A percentile compares a stretch with the other conserved stretches of the same genome.
Conservation (phyloP, 805 yeast genomes). For the Yamadazyma sp. region DNA sequence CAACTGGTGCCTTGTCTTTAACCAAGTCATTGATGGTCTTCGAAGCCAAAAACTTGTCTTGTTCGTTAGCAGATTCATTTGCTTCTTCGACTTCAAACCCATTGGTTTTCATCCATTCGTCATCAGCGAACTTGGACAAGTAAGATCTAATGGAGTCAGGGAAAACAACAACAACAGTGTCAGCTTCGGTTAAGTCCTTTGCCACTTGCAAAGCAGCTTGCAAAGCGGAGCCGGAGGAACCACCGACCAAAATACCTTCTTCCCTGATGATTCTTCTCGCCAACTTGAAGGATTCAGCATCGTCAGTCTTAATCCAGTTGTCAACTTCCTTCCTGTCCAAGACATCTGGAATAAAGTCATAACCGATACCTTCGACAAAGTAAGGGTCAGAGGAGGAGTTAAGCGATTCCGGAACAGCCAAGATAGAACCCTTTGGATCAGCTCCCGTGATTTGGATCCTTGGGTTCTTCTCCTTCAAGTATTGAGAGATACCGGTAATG, state of each 20-base stretch:
- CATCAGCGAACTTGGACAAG: conserved; percentile 83
- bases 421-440: conserved; percentile 84
- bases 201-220: conserved; percentile 74
- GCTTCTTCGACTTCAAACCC: conserved; percentile 61
- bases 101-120: conserved; percentile 84
- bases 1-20: conserved; percentile 69
- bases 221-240: conserved; percentile 84
- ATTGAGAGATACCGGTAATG: conserved; percentile 85
- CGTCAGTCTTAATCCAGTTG: conserved; percentile 84
- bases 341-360: conserved; percentile 84
- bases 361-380: conserved; percentile 89
- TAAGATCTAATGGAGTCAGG: conserved; percentile 88
- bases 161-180: conserved; percentile 74
- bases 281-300: conserved; percentile 71
- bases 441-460: conserved; percentile 69
- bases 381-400: conserved; percentile 60
- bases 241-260: conserved; percentile 87
- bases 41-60: conserved; percentile 39
- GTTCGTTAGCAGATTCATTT: conserved; percentile 37
- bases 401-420: conserved; percentile 74
- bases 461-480: conserved; percentile 68
- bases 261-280: conserved; percentile 81
- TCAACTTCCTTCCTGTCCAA: conserved; percentile 66
- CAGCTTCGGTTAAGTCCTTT: conserved; percentile 68
- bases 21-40: conserved; percentile 65